Evolutionary conservation across 2,329 filamentous ascomycete genomes (phyloP), one percentile per base, ranked within the genome.

Genomic region (Tolypocladium sp.): DNA sequence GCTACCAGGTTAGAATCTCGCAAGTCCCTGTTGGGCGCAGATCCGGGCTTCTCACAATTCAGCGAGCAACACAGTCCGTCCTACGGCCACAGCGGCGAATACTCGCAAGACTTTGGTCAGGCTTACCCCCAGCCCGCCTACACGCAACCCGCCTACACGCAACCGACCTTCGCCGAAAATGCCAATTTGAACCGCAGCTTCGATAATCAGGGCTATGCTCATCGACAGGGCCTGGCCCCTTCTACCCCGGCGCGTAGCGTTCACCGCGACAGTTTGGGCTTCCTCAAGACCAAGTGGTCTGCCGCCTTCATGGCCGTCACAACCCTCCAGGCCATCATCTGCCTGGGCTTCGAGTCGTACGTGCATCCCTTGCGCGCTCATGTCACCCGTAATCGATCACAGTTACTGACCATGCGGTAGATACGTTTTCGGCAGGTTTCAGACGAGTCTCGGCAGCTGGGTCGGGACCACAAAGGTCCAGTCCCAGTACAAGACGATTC

Each of bases 351-450:
- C 64, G 93, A 99, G 80, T 84, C 89, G 91, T 96, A 82, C 71
- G 90, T 80, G 20, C 17, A 20, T 20, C 27, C 40, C 38, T 30
- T 7, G 20, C 20, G 12, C 38, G 20, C 15, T 41, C 38, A 57
- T 46, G 8, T 30, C 7, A 25, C 57, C 35, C 46, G 49, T 46
- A 17, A 37, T n/a, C 4, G 25, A 57, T 61, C n/a, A 49, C 49
- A 49, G 64, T 67, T 60, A 66, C 64, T 52, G 37, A 56, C 62
- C 58, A 38, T 46, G 42, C 44, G 59, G 15, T 68, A 95, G 91
- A 68, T 99, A 94, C 74, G 85, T 96, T 55, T 99, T 97, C 70
- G 92, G 83, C 63, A 85, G 86, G 67, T 97, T 97, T 74, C 91
- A 97, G 72, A 76, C 75, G 51, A 85, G 80, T 63, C 73, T 88